Percentiles rank a stretch among this genome's conserved stretches.
These are phyloP conservation scores for Aspergillus sp. DNA, from an alignment of 2,329 filamentous ascomycete genomes.

Conservation along the genomic window DNA sequence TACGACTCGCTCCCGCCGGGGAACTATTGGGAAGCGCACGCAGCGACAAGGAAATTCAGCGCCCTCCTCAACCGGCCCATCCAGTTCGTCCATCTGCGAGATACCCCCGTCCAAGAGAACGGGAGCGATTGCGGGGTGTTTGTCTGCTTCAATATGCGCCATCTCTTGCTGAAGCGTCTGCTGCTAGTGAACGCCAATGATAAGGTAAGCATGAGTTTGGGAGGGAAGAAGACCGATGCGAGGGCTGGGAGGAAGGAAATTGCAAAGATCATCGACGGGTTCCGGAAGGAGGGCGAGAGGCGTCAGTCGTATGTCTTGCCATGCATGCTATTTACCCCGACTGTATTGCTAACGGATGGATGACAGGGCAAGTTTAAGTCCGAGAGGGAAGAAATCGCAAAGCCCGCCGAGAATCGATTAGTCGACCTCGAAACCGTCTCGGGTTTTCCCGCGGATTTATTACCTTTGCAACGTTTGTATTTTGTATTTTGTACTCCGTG, in stretches of 20 bases:
- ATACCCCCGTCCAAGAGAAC: conserved; percentile 86
- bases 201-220: conserved; percentile 92
- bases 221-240: conserved; percentile 74
- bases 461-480: too few relatives aligned
- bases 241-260: conserved; percentile 78
- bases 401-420: conserved; percentile 7
- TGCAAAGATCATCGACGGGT: conserved; percentile 74
- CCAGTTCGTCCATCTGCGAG: conserved; percentile 68
- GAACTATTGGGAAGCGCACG: conserved; percentile 66
- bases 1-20: conserved; percentile 78
- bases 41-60: conserved; percentile 61
- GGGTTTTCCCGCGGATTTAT: too few relatives aligned
- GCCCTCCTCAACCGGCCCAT: conserved; percentile 59
- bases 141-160: conserved; percentile 90
- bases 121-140: conserved; percentile 91
- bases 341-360: not conserved
- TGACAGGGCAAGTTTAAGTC: conserved; percentile 1
- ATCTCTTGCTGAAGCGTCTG: conserved; percentile 78
- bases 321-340: too few relatives aligned
- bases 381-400: conserved; percentile 3
- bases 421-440: too few relatives aligned
- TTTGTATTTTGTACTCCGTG: too few relatives aligned
- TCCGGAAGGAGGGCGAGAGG: conserved; percentile 79
- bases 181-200: conserved; percentile 69
- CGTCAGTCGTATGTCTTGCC: conserved; percentile 61